Evolutionary conservation across 495 filamentous ascomycete genomes (phyloP), one percentile per base, ranked within the genome.

Genomic region (Apodospora peruviana): DNA sequence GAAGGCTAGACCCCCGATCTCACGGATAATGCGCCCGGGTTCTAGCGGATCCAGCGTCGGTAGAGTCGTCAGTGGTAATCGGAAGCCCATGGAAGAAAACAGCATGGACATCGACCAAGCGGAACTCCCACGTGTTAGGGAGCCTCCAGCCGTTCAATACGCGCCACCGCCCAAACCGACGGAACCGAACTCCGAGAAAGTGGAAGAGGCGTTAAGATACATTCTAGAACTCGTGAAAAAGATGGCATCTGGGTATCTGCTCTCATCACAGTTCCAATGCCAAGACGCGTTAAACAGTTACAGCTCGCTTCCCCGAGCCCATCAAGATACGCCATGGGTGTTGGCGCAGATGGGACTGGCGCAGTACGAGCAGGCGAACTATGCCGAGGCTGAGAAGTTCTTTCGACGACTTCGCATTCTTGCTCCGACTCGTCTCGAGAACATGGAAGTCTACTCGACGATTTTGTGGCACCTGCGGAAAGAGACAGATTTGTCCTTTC

Each of bases 401-500:
- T 98, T 94, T 65, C 69, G 80, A 34, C 79, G 84, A 37, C 77
- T 96, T 25, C 85, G 85, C 49, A 73, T 80, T 32, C 70, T 91
- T 40, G 82, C 86, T 20, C 90, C 90, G 5, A 84, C 87, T 3
- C 81, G 86, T 17, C 73, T 90, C 40, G 85, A 91, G 54, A 91
- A 95, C 58, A 96, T 96, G 91, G 93, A 98, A 59, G 83, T 95
- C 18, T 98, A 93, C 65, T 96, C 91, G 3, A 97, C 94, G 11
- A 82, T 91, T n/a, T 80, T 98, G 7, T 98, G 93, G 93, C 88
- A 95, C 62, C 72, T 95, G 51, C 93, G 95, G 62, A 86, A 84
- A 55, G 93, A 96, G 53, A 84, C 88, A 5, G 88, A 96, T 22
- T 75, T 98, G 7, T 90, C 94, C 2, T 94, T 90, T 62, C 77